Evolutionary conservation across 768 basidiomycete genomes (phyloP).

Genomic region (Boletus sp.): DNA sequence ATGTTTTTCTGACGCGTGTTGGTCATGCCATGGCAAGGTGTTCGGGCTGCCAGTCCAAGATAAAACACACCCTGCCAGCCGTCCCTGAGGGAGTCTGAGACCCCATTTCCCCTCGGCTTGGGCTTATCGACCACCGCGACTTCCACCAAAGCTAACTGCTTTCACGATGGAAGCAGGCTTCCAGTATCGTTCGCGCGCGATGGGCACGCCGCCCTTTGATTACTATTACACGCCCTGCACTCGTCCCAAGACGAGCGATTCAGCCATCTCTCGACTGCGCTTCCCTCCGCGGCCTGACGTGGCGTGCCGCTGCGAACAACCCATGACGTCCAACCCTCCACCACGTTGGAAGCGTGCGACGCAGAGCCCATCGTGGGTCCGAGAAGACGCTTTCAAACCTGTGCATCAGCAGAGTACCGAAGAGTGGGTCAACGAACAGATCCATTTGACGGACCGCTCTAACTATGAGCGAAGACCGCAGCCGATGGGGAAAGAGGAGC

Average conservation of each 20-base stretch:
- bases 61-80: conserved; percentile 23
- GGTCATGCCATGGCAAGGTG: conserved; percentile 31
- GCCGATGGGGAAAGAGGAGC: conserved; percentile 27
- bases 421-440: conserved; percentile 62
- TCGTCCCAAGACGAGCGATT: conserved; percentile 25
- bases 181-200: conserved; percentile 26
- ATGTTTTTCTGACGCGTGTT: conserved; percentile 26
- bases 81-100: conserved; percentile 18
- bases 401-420: conserved; percentile 51
- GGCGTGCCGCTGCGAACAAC: conserved; percentile 16
- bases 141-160: conserved; percentile 1
- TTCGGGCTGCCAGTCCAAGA: conserved; percentile 26
- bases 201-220: conserved; percentile 19
- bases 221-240: conserved; percentile 12
- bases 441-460: conserved; percentile 34
- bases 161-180: conserved; percentile 28
- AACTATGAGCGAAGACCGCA: conserved; percentile 24
- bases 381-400: conserved; percentile 45
- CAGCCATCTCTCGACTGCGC: conserved; percentile 18
- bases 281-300: conserved; percentile 20
- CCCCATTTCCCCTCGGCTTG: conserved; percentile 12
- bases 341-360: conserved; percentile 30
- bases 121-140: conserved; percentile 9
- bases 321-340: conserved; percentile 9
- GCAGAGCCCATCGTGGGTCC: conserved; percentile 39